Evolutionary conservation across 2,329 filamentous ascomycete genomes (phyloP), one percentile per base, ranked within the genome.

Genomic region (Pestalotiopsis sp.): DNA sequence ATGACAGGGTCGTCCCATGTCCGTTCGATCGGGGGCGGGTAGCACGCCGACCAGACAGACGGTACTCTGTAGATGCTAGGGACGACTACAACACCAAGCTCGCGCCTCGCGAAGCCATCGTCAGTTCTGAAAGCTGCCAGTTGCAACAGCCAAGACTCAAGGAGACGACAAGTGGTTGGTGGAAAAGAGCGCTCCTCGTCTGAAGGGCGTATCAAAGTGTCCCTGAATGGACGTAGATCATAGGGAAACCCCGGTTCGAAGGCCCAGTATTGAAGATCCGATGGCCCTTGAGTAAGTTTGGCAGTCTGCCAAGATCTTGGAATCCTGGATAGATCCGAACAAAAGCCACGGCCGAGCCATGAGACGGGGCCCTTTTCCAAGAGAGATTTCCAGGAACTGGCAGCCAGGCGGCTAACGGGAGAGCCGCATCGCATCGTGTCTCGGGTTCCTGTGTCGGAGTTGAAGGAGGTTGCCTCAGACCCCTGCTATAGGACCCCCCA

Each of bases 361-460:
- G 17, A 62, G 17, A 38, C 17, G 27, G 25, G 20, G 11, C 1
- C 3, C 3, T 45, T 45, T 45, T 12, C 39, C 17, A 20, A 52
- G 45, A 9, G 45, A 52, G 17, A 52, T 52, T 52, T 52, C 45
- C 45, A 52, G 45, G 45, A 52, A 52, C 6, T 13, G 20, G n/a
- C 13, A 62, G 7, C 12, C 12, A 20, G 20, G 59, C 59, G 59
- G 59, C 31, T 62, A 41, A 23, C 25, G 52, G 36, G 25, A 23
- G 64, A 66, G 64, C 64, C 64, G 64, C 64, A 56, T 56, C 64
- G 64, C 36, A 36, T 38, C 20, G 39, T 52, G 64, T 66, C 56
- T 66, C 56, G 64, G 64, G 56, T 66, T 66, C 25, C 25, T 57
- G 62, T 64, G 14, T 39, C 38, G 49, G 31, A 58, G 20, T 52